phyloP scores from a whole-genome alignment of 2,329 filamentous ascomycete genomes.

The Trichoderma sp. region DNA sequence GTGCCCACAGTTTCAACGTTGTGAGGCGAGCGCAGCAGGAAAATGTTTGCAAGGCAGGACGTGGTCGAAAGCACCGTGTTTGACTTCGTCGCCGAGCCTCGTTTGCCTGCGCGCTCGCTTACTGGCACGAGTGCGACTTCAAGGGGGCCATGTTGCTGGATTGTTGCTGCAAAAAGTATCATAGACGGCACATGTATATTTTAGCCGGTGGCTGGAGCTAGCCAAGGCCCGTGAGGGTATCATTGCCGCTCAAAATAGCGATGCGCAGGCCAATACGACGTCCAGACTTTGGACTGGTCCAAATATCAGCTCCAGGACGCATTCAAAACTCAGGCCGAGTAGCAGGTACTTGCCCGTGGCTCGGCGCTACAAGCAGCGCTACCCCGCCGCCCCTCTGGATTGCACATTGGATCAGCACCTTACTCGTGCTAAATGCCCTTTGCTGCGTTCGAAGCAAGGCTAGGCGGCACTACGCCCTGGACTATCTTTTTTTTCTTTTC shows the following conservation, averaged over 20 bases:
- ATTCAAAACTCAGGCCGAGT: conserved; percentile 9
- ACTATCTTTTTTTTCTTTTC: conserved; percentile 10
- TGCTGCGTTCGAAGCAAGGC: conserved; percentile 19
- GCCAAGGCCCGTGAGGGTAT: conserved; percentile 15
- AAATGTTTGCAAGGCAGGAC: neutral
- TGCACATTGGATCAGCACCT: conserved; percentile 27
- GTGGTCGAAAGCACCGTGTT: neutral
- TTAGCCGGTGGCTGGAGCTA: conserved; percentile 20
- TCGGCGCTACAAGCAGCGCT: conserved; percentile 24
- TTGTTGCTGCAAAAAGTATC: neutral
- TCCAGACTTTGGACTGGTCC: neutral
- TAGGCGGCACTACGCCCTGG: conserved; percentile 8
- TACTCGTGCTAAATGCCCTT: conserved; percentile 17
- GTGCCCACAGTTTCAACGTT: conserved; percentile 16
- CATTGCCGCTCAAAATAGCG: conserved; percentile 16
- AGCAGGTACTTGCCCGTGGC: conserved; percentile 16
- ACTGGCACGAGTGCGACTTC: conserved; percentile 9
- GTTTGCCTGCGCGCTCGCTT: conserved; percentile 20
- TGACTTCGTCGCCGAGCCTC: neutral
- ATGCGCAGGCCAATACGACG: neutral
- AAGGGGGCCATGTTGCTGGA: conserved; percentile 13
- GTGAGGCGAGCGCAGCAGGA: conserved; percentile 2
- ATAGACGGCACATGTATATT: neutral
- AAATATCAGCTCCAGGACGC: neutral
- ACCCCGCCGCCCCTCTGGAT: conserved; percentile 28